These are phyloP conservation scores for Ormosia emarginata DNA, from an alignment of 306 rosid genomes.

Conservation along the genomic window DNA sequence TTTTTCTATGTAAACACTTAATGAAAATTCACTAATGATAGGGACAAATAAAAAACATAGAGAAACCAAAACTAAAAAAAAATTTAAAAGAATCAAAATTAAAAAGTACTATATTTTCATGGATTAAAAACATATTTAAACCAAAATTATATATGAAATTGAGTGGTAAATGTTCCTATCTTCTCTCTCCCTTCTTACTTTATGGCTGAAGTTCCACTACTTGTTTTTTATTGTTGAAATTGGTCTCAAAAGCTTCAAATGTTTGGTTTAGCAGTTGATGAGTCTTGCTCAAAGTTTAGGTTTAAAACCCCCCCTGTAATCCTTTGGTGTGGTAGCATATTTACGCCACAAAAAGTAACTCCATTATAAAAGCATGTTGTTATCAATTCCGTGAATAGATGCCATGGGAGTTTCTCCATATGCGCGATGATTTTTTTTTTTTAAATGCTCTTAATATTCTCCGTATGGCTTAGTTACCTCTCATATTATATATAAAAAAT, in stretches of 20 bases:
- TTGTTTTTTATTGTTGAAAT: neutral
- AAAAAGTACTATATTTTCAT: no score
- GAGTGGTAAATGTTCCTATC: no score
- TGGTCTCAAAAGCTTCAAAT: neutral
- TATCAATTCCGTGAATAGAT: neutral
- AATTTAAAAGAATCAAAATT: no score
- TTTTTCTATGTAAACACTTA: no score
- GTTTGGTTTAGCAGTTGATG: neutral
- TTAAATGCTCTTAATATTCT: neutral
- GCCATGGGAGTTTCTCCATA: neutral
- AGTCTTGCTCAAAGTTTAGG: no score
- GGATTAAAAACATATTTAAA: no score
- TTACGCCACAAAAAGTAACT: neutral
- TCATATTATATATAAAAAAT: neutral
- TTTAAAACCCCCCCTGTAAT: neutral
- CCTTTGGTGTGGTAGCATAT: neutral
- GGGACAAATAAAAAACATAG: no score
- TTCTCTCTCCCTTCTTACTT: neutral
- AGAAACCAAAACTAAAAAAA: no score
- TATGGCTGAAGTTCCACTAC: neutral
- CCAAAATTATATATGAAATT: no score
- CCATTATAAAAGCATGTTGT: neutral
- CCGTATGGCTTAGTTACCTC: neutral
- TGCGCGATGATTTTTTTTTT: neutral
- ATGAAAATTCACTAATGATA: no score